phyloP scores from a whole-genome alignment of 2,329 filamentous ascomycete species.

The Aureobasidium musti region DNA sequence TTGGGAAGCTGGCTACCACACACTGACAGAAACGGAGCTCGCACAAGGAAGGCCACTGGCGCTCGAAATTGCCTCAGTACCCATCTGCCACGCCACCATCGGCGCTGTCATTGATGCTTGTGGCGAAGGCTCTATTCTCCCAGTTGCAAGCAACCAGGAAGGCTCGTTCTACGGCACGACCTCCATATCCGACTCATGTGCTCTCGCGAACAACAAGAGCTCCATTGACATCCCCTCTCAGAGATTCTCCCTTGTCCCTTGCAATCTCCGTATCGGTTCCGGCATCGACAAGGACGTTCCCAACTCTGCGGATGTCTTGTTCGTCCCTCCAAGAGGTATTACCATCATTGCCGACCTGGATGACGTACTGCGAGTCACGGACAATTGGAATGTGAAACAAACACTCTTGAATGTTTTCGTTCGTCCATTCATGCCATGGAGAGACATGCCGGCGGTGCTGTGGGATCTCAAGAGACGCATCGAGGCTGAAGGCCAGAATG shows the following conservation, averaged over 20 bases:
- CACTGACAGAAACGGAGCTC: slow-evolving; percentile 13
- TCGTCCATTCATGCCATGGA: slow-evolving; percentile 33
- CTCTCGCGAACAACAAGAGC: neutral
- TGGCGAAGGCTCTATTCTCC: neutral
- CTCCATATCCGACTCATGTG: slow-evolving; percentile 10
- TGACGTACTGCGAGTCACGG: slow-evolving; percentile 35
- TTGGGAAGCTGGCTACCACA: slow-evolving; percentile 16
- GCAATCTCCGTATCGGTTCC: neutral
- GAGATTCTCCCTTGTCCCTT: neutral
- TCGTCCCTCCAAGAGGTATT: slow-evolving; percentile 33
- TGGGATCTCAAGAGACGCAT: slow-evolving; percentile 23
- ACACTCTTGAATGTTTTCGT: slow-evolving; percentile 32
- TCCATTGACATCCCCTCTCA: neutral
- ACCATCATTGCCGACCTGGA: slow-evolving; percentile 37
- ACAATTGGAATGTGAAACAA: slow-evolving; percentile 36
- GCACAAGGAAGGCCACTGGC: slow-evolving; percentile 1
- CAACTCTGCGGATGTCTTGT: slow-evolving; percentile 1
- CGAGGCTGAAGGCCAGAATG: slow-evolving; percentile 19
- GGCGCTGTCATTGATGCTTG: neutral
- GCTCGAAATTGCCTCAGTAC: slow-evolving; percentile 9
- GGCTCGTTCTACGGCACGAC: slow-evolving; percentile 30
- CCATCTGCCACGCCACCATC: slow-evolving; percentile 8
- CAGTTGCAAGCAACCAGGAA: slow-evolving; percentile 22
- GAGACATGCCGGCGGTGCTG: slow-evolving; percentile 33
- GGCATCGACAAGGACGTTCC: neutral